A percentile compares a stretch with the other conserved stretches of the same genome.
Conservation (phyloP, 208 protist genomes). For the Trypanosoma lewisi region DNA sequence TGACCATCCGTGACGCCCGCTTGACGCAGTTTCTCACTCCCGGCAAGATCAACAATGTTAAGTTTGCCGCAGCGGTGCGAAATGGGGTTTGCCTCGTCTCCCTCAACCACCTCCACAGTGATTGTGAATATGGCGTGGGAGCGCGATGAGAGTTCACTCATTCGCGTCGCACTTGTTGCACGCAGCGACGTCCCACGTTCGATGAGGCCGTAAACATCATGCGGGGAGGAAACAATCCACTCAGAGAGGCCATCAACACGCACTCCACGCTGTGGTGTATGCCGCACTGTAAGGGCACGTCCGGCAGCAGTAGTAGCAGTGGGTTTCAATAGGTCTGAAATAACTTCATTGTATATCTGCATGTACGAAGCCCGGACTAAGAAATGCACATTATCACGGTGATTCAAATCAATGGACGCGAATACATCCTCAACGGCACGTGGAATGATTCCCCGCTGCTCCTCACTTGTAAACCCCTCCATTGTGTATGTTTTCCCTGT, state of each 20-base stretch:
- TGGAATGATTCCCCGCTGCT: constrained; percentile 80
- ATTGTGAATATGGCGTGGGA: constrained; percentile 96
- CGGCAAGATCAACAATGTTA: constrained; percentile 94
- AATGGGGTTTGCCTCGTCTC: constrained; percentile 44
- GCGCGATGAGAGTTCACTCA: constrained; percentile 92
- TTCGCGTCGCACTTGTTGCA: constrained; percentile 77
- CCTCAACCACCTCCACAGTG: constrained; percentile 57
- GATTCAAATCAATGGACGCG: constrained; percentile 29
- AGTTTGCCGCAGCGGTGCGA: constrained; percentile 83
- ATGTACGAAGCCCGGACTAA: constrained; percentile 76
- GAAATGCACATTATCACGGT: constrained; percentile 30
- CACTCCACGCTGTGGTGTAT: constrained; percentile 84
- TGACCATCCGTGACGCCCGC: constrained; percentile 76
- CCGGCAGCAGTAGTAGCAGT: too few relatives aligned
- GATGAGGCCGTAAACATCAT: constrained; percentile 92
- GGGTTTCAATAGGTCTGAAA: constrained; percentile 75
- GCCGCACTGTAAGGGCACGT: constrained; percentile 42
- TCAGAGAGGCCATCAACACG: constrained; percentile 91
- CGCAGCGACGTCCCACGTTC: constrained; percentile 64
- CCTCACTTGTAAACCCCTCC: constrained; percentile 81
- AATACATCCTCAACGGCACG: constrained; percentile 68
- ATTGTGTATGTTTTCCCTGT: constrained; percentile 90
- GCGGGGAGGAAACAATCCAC: constrained; percentile 81
- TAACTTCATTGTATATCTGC: constrained; percentile 91
- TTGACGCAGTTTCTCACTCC: constrained; percentile 80